Evolutionary conservation across 2,329 filamentous ascomycete genomes (phyloP).

Genomic region (Eutypella sp.): DNA sequence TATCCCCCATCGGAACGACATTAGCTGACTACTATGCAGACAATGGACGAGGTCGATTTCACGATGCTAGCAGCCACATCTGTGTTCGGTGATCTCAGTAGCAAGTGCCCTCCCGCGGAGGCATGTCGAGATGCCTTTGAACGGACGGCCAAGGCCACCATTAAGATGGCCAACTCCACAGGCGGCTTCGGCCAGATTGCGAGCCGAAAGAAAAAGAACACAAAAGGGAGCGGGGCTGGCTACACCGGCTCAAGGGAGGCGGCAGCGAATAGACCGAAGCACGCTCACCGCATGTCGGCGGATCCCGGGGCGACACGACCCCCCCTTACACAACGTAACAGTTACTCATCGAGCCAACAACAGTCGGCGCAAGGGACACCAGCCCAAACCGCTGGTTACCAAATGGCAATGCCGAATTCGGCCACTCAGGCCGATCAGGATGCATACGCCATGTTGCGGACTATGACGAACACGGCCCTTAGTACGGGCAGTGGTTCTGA

Average conservation of each 20-base stretch:
- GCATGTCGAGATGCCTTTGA: constrained; percentile 93
- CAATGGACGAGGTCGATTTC: constrained; percentile 95
- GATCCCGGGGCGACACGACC: constrained; percentile 19
- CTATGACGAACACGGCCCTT: constrained; percentile 35
- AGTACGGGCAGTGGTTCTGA: constrained; percentile 34
- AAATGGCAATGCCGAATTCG: constrained; percentile 22
- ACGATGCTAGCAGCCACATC: constrained; percentile 91
- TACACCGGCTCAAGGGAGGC: constrained; percentile 27
- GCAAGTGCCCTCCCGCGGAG: constrained; percentile 92
- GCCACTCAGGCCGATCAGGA: constrained; percentile 35
- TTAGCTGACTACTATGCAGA: constrained; percentile 40
- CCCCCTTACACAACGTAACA: constrained; percentile 13
- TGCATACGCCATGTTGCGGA: constrained; percentile 32
- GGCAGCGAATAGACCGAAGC: constrained; percentile 23
- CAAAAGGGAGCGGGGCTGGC: constrained; percentile 20
- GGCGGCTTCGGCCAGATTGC: constrained; percentile 65
- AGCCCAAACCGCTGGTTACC: constrained; percentile 21
- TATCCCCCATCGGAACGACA: constrained; percentile 1
- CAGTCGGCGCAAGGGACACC: constrained; percentile 16
- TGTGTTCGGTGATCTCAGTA: constrained; percentile 83
- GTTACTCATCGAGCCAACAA: constrained; percentile 20
- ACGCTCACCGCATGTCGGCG: constrained; percentile 13
- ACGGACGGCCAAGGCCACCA: constrained; percentile 88
- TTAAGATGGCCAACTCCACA: constrained; percentile 88
- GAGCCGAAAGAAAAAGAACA: constrained; percentile 23